Base-by-base conservation (phyloP, 495 filamentous ascomycete species). In the Chlorociboria aeruginascens region DNA sequence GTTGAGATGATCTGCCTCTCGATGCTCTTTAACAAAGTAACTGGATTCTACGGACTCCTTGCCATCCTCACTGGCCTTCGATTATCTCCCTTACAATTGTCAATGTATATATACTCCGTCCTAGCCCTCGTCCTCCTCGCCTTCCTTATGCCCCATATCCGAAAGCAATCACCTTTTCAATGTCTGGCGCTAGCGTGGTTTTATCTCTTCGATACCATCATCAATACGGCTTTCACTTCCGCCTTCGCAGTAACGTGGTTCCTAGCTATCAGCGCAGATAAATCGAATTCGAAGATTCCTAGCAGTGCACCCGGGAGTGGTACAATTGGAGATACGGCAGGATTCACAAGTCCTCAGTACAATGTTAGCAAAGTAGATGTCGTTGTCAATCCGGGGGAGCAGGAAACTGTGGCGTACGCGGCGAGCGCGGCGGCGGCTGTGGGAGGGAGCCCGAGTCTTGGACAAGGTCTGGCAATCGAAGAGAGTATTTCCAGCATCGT, bases 231-330 rank as follows among this genome's bases (percentile, higher is more conserved):
- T 30, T 93, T 86, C 63, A 93, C 87, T 7, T 67, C 77, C 16
- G 76, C 78, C 6, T 95, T 95, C 59, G 85, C 79, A 30, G 64
- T 88, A 33, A 79, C 76, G 10, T 95, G 89, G 89, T 94, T 90
- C 66, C 62, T 87, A 8, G 74, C 83, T 10, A 66, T 82, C 37
- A 76, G 78, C 17, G 70, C 76, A 40, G 61, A 62, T 32, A 60
- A 63, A 14, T 54, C 65, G 36, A 49, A 52, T 28, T 55, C 59
- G 11, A 43, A 51, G 32, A 52, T 60, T 38, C 53, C 53, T 9
- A 50, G 50, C 29, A 61, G 64, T 1, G 66, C 68, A 3, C 62
- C 66, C 6, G 71, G 70, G 3, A 60, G 49, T 2, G 52, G 51
- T n/a, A 81, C 74, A 2, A 83, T 86, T 43, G 71, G 70, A 14